These are phyloP conservation scores for Ophiocordyceps camponoti-floridani DNA, from an alignment of 2,329 filamentous ascomycete species.

Conservation along the genomic window DNA sequence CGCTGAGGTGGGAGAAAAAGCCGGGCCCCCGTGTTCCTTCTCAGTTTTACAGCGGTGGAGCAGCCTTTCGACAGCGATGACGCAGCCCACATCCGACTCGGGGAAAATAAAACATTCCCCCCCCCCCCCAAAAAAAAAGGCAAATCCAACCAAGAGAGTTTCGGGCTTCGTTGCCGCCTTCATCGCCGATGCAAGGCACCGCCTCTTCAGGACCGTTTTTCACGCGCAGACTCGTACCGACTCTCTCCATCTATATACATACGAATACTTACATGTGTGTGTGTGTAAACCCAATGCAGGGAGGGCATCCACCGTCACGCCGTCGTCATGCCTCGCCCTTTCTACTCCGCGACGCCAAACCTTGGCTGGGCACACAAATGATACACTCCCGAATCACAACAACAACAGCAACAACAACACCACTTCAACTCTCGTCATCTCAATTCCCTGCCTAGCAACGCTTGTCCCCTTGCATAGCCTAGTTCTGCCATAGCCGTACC, in stretches of 20 bases:
- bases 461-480: neutral
- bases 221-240: no score
- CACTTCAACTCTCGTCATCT: neutral
- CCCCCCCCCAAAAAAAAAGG: neutral
- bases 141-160: neutral
- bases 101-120: no score
- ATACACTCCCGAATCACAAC: no score
- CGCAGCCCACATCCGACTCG: neutral
- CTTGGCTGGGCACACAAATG: neutral
- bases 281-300: no score
- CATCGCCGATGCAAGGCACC: no score
- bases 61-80: neutral
- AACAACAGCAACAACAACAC: no score
- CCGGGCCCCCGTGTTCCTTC: no score
- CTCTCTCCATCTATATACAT: neutral
- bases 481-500: slow-evolving; percentile 49
- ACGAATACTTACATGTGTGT: neutral
- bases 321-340: neutral
- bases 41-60: no score
- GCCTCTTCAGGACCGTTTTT: no score
- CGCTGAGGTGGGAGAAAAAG: no score
- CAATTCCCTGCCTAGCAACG: neutral
- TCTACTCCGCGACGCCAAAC: neutral
- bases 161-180: no score
- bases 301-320: neutral